Evolutionary conservation across 1,284 basidiomycete species (phyloP), one percentile per base, ranked within the genome.

Genomic region (Ustilago vetiveriae): DNA sequence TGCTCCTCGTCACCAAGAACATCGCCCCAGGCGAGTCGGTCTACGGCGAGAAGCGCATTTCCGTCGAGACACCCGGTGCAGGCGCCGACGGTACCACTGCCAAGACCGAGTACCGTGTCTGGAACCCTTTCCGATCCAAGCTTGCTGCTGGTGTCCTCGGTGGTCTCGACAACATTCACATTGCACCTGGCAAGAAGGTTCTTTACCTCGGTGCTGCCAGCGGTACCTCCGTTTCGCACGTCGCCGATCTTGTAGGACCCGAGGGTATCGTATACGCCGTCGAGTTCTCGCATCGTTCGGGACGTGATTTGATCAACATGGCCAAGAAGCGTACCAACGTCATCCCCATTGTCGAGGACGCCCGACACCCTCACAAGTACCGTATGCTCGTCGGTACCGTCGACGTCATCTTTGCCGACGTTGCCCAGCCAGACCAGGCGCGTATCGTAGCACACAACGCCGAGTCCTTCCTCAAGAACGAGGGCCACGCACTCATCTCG

Each of bases 251-350:
- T 71, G 94, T 98, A 81, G 95, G 95, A 23, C 94, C 96, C 37
- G 93, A 96, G 78, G 95, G 95, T 57, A 88, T 91, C 62, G 96
- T 98, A 11, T 98, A 98, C 83, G 95, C 95, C 37, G 96, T 98
- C 58, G 95, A 99, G 84, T 98, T 99, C 85, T 98, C 94, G 4
- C 88, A 90, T 82, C 89, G 96, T 76, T 95, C 93, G 62, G 95
- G 95, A 41, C 92, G 95, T 85, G 95, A 99, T 84, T 85, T 98
- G 65, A 97, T 99, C 80, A 92, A 92, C 84, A 99, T 98, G 96
- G 95, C 96, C 49, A 98, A 98, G 86, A 98, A 98, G 85, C 88
- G 96, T 64, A 98, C 96, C 69, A 98, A 98, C 84, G 94, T 98
- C 72, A 97, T 98, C 80, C 95, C 95, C 48, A 98, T 98, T 79